Evolutionary conservation across 345 rosid genomes (phyloP).

Genomic region (Brassica carinata): DNA sequence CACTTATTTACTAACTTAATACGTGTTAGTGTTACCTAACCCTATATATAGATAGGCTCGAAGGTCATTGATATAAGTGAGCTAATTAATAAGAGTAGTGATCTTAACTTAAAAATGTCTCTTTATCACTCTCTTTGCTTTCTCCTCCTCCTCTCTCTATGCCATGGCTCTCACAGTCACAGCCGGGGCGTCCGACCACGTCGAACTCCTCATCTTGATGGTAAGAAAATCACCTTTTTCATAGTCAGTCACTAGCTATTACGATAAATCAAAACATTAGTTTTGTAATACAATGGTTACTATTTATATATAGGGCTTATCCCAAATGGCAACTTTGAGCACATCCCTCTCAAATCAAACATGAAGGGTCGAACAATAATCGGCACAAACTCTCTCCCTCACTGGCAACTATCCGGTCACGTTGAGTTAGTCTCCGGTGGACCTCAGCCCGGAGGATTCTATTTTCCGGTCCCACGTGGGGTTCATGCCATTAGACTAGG

Average conservation of each 20-base stretch:
- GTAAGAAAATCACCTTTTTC: constrained; percentile 16
- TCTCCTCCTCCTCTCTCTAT: constrained; percentile 29
- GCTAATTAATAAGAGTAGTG: constrained; percentile 1
- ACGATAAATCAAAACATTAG: neutral
- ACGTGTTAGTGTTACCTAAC: constrained; percentile 3
- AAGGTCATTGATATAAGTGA: constrained; percentile 12
- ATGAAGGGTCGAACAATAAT: constrained; percentile 67
- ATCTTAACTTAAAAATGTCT: constrained; percentile 19
- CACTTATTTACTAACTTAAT: neutral
- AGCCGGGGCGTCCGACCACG: constrained; percentile 4
- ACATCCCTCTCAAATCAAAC: constrained; percentile 53
- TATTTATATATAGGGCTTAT: constrained; percentile 48
- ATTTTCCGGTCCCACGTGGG: constrained; percentile 69
- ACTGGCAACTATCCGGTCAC: constrained; percentile 69
- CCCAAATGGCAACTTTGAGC: constrained; percentile 74
- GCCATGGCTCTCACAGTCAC: constrained; percentile 25
- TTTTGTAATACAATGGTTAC: neutral
- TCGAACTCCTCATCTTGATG: constrained; percentile 37
- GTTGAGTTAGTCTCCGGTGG: constrained; percentile 78
- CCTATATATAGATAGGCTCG: constrained; percentile 32
- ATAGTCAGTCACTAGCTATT: neutral
- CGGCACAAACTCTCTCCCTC: constrained; percentile 76
- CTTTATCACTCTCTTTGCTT: constrained; percentile 37
- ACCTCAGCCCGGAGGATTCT: constrained; percentile 89
- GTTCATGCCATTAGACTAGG: constrained; percentile 75